Base-by-base conservation (phyloP, 768 basidiomycete species). In the Leccinum imitatum region DNA sequence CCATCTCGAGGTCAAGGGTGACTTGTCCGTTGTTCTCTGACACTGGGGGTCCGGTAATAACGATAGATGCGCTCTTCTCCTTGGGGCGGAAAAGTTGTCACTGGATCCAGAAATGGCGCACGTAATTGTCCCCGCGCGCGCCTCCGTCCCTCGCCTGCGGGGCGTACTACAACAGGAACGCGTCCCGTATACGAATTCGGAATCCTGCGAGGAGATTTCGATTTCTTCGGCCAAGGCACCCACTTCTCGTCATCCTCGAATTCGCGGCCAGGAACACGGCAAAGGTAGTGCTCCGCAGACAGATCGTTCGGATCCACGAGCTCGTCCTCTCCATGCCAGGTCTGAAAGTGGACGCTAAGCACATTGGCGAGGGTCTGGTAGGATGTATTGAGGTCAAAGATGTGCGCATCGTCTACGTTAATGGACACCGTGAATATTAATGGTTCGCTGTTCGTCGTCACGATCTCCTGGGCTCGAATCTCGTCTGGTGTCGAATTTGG, bases 181-280 rank as follows among this genome's bases (percentile, higher is more conserved):
- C 4, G 11, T 11, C 59, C 65, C 1, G 30, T 44, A 53, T 63
- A 68, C 0, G 9, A 25, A 4, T n/a, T 3, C 27, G 9, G 10
- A 4, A 23, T 2, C 11, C 1, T 25, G 21, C 13, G 23, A 21
- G 39, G 3, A n/a, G 23, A 23, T 27, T 9, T 0, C 14, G n/a
- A 11, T 7, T 15, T 15, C 23, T 17, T 59, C 41, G 57, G 46
- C 69, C 59, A 67, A n/a, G 62, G 61, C 23, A 68, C 69, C 70
- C 64, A 71, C 2, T 41, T 53, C 4, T 68, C 64, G 3, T 62
- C 65, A 5, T 69, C 64, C 21, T 59, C 53, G n/a, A 66, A 58
- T 11, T 27, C 6, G 6, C 44, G 50, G 0, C 11, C 14, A 46
- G 19, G 6, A 21, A n/a, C 13, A 53, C 11, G n/a, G 19, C 2